Conservation (phyloP, 306 rosid species). For the Cicer yamashitae region DNA sequence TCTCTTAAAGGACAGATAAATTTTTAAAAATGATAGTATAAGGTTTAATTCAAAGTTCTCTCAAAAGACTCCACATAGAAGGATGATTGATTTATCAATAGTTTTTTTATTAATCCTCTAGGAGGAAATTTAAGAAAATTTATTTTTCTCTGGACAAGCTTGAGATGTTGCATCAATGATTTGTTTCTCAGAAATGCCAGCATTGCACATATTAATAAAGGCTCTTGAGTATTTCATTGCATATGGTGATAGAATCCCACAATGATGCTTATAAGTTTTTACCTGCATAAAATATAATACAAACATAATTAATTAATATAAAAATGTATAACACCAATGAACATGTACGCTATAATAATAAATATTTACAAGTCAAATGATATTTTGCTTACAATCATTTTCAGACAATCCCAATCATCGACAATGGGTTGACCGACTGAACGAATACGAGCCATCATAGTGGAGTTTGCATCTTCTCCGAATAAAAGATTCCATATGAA, state of each 20-base stretch:
- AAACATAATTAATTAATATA: not conserved
- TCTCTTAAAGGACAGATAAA: too few species aligned
- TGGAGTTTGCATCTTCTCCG: constrained; percentile 43
- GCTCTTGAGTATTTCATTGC: constrained; percentile 43
- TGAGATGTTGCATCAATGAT: constrained; percentile 39
- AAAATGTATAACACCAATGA: not conserved
- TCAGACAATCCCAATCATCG: constrained; percentile 71
- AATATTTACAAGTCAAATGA: not conserved
- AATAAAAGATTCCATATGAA: constrained; percentile 53
- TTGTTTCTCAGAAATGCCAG: constrained; percentile 33
- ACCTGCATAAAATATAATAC: constrained; percentile 16
- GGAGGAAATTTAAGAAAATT: too few species aligned
- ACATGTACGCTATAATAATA: not conserved
- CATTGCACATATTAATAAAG: constrained; percentile 49
- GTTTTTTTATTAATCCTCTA: too few species aligned
- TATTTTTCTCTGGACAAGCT: constrained; percentile 45
- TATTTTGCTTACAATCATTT: constrained; percentile 50
- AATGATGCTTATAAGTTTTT: constrained; percentile 39
- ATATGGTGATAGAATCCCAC: constrained; percentile 37
- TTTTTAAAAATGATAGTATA: too few species aligned
- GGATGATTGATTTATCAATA: too few species aligned
- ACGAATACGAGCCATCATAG: constrained; percentile 45
- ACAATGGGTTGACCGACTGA: constrained; percentile 55
- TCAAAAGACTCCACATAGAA: too few species aligned
- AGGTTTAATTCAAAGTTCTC: too few species aligned